phyloP scores from a whole-genome alignment of 2,329 filamentous ascomycete species.

The Colletotrichum simmondsii region DNA sequence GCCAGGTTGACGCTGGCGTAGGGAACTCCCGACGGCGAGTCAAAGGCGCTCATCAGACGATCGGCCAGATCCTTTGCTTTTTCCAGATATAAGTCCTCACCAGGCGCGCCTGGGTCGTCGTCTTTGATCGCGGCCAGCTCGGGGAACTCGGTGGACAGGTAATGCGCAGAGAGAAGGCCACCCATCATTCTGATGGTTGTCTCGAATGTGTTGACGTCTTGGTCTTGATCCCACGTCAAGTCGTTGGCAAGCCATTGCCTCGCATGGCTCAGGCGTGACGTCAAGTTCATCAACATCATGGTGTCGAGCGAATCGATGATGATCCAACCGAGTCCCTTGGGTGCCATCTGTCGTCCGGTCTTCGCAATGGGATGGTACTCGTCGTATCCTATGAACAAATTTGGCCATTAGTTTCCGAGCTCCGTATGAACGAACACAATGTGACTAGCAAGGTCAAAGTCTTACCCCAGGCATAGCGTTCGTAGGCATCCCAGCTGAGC shows the following conservation, averaged over 20 bases:
- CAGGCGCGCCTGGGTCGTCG: slow-evolving; percentile 76
- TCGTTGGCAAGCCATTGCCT: slow-evolving; percentile 88
- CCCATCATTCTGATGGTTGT: slow-evolving; percentile 98
- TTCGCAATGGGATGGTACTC: slow-evolving; percentile 88
- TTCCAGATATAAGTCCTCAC: slow-evolving; percentile 94
- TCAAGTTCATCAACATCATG: slow-evolving; percentile 98
- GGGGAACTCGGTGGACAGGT: slow-evolving; percentile 87
- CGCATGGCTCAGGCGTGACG: slow-evolving; percentile 83
- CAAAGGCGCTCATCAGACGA: slow-evolving; percentile 86
- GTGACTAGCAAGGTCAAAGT: slow-evolving; percentile 35
- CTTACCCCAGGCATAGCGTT: slow-evolving; percentile 93
- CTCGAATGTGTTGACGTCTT: slow-evolving; percentile 97
- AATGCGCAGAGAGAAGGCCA: slow-evolving; percentile 91
- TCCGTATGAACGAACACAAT: neutral
- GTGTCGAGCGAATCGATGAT: slow-evolving; percentile 97
- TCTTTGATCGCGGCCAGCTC: slow-evolving; percentile 79
- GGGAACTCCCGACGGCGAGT: slow-evolving; percentile 86
- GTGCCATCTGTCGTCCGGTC: slow-evolving; percentile 83
- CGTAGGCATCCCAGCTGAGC: slow-evolving; percentile 92
- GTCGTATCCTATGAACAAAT: slow-evolving; percentile 73
- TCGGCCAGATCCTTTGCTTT: slow-evolving; percentile 95
- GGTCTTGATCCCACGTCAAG: slow-evolving; percentile 88
- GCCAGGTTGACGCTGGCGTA: slow-evolving; percentile 91
- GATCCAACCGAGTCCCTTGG: slow-evolving; percentile 94
- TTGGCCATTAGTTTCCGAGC: slow-evolving; percentile 3